Percentiles rank a stretch among this genome's conserved stretches.
Evolutionary conservation across 2,329 filamentous ascomycete species (phyloP).

Genomic region (Claviceps arundinis): DNA sequence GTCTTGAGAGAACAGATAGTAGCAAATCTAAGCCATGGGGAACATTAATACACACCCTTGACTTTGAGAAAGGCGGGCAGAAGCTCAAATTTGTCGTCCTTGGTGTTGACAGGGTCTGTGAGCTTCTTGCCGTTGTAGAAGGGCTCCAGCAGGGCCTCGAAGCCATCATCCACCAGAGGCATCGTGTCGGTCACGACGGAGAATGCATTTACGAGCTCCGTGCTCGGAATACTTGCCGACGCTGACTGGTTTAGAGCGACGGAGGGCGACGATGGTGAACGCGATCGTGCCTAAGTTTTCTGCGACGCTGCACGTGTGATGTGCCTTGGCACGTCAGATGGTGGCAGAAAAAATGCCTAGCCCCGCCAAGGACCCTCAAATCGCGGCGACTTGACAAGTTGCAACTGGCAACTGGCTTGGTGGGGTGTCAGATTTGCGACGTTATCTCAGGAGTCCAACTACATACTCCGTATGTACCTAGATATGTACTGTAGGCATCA

Average conservation of each 20-base stretch:
- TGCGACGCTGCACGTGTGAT: background rate
- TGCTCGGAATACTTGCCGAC: background rate
- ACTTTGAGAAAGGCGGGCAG: slow-evolving; percentile 96
- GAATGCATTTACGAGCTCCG: slow-evolving; percentile 14
- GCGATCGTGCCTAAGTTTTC: background rate
- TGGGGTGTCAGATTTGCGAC: background rate
- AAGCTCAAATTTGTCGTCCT: slow-evolving; percentile 89
- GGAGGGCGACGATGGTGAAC: background rate
- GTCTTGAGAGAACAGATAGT: background rate
- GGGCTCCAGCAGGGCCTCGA: slow-evolving; percentile 52
- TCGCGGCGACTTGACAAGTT: background rate
- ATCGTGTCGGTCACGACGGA: slow-evolving; percentile 22
- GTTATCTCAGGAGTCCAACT: too few relatives aligned
- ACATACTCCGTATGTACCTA: too few relatives aligned
- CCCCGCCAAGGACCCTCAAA: background rate
- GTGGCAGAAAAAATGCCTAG: background rate
- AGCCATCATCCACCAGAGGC: slow-evolving; percentile 46
- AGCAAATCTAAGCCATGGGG: background rate
- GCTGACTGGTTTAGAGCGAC: background rate
- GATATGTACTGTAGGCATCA: too few relatives aligned
- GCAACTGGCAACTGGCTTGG: background rate
- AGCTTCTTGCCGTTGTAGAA: slow-evolving; percentile 57
- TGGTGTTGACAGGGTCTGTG: slow-evolving; percentile 49
- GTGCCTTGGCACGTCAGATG: background rate
- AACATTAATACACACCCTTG: slow-evolving; percentile 45